phyloP scores from a whole-genome alignment of 352 stramenopile species.

The Pseudoperonospora humuli region DNA sequence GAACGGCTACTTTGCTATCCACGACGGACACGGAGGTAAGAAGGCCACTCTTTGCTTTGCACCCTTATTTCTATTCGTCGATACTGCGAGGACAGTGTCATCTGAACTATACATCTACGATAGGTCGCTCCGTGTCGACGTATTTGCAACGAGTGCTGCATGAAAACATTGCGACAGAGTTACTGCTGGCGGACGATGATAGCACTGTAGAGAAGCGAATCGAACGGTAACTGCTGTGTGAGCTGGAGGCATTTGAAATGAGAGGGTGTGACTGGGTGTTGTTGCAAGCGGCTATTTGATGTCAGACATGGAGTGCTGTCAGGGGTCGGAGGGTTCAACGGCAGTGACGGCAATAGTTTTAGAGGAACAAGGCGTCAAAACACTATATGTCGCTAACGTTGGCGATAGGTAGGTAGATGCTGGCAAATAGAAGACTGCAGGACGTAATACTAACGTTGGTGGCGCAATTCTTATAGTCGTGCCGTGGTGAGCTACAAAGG shows the following conservation, averaged over 20 bases:
- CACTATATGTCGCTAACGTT: constrained; percentile 60
- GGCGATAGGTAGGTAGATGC: constrained; percentile 51
- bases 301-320: constrained; percentile 70
- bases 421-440: not conserved
- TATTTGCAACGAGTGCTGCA: constrained; percentile 56
- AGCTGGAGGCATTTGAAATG: not conserved
- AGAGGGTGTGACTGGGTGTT: not conserved
- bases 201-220: constrained; percentile 48
- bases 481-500: constrained; percentile 55
- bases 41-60: not conserved
- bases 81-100: too few species aligned
- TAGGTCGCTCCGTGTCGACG: constrained; percentile 58
- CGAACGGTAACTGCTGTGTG: constrained; percentile 30
- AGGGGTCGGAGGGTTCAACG: constrained; percentile 50
- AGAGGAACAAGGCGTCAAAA: constrained; percentile 25
- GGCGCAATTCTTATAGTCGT: constrained; percentile 39
- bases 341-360: constrained; percentile 49
- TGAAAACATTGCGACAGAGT: constrained; percentile 47
- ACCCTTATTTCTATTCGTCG: too few species aligned
- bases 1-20: constrained; percentile 73
- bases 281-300: constrained; percentile 54
- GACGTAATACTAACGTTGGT: constrained; percentile 1
- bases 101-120: not conserved
- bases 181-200: constrained; percentile 30
- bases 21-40: constrained; percentile 71